These are phyloP conservation scores for Mikania micrantha DNA, from an alignment of 129 eudicot genomes.

Conservation along the genomic window DNA sequence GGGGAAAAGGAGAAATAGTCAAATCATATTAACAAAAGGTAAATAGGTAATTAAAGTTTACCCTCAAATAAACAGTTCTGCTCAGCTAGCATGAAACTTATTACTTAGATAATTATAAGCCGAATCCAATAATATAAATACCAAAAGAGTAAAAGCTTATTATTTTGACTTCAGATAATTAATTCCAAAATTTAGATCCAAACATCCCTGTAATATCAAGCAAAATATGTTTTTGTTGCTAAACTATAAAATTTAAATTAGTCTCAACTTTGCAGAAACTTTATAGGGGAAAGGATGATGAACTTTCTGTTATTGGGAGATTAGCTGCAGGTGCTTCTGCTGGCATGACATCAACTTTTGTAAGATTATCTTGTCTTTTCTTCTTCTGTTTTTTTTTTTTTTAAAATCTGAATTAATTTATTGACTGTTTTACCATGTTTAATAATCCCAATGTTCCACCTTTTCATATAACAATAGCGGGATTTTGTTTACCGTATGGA, in stretches of 20 bases:
- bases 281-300: constrained; percentile 64
- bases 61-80: neutral
- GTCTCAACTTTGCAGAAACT: constrained; percentile 50
- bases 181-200: neutral
- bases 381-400: neutral
- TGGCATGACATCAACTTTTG: constrained; percentile 91
- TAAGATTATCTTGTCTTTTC: constrained; percentile 19
- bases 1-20: neutral
- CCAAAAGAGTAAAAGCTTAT: neutral
- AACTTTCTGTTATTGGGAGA: constrained; percentile 85
- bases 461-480: neutral
- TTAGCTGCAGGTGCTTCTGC: constrained; percentile 99
- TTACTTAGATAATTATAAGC: neutral
- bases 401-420: neutral
- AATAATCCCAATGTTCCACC: neutral
- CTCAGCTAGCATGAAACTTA: neutral
- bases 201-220: neutral
- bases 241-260: neutral
- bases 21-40: neutral
- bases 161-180: neutral
- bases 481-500: neutral
- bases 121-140: neutral
- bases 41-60: neutral
- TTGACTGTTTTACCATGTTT: neutral
- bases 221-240: neutral